Evolutionary conservation across 768 basidiomycete genomes (phyloP).

Genomic region (Lentinula boryana): DNA sequence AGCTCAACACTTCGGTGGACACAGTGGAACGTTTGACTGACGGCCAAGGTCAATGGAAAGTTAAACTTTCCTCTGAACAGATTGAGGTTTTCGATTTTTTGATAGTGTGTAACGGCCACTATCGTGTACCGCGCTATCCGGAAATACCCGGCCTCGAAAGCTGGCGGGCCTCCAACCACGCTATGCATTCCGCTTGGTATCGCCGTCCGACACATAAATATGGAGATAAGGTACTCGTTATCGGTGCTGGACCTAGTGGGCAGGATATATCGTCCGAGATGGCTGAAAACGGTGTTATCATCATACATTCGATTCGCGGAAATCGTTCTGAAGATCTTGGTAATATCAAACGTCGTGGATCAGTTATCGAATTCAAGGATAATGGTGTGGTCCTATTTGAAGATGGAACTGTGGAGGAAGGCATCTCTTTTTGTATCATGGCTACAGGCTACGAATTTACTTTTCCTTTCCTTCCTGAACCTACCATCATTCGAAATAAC

Average conservation of each 20-base stretch:
- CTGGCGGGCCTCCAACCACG: slow-evolving; percentile 51
- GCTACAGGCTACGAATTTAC: slow-evolving; percentile 71
- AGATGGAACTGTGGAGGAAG: slow-evolving; percentile 48
- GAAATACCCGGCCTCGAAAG: slow-evolving; percentile 47
- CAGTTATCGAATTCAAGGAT: slow-evolving; percentile 32
- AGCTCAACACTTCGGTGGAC: slow-evolving; percentile 52
- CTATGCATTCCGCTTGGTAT: slow-evolving; percentile 66
- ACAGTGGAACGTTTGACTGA: slow-evolving; percentile 31
- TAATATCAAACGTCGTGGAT: slow-evolving; percentile 34
- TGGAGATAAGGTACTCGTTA: slow-evolving; percentile 37
- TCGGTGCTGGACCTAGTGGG: slow-evolving; percentile 61
- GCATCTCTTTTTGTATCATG: slow-evolving; percentile 59
- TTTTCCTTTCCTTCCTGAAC: slow-evolving; percentile 53
- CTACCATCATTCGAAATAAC: slow-evolving; percentile 21
- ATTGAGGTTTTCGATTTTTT: slow-evolving; percentile 51
- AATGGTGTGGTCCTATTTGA: slow-evolving; percentile 49
- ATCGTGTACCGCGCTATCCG: slow-evolving; percentile 59
- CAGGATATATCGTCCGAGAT: slow-evolving; percentile 62
- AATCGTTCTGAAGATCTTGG: slow-evolving; percentile 24
- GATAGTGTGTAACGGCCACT: slow-evolving; percentile 74
- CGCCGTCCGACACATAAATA: slow-evolving; percentile 41
- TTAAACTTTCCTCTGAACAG: slow-evolving; percentile 35
- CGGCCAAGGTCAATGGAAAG: slow-evolving; percentile 34
- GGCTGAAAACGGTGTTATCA: slow-evolving; percentile 29
- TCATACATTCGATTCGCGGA: slow-evolving; percentile 52